These are phyloP conservation scores for Chlorella sp. DNA, from an alignment of 139 green algal genomes.

Conservation along the genomic window DNA sequence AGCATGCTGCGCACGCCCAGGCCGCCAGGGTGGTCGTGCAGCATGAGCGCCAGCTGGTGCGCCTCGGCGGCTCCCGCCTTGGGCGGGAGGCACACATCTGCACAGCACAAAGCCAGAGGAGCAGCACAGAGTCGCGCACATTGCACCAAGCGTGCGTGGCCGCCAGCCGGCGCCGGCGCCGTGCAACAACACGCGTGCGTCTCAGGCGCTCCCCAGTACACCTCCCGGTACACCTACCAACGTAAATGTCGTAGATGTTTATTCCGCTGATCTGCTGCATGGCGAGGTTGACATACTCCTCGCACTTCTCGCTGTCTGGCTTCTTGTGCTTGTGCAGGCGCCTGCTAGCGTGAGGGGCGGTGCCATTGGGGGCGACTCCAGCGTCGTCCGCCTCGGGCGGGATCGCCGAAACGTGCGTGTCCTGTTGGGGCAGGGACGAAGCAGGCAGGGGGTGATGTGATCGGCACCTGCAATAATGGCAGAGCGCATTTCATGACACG, in stretches of 20 bases:
- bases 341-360: too few species aligned
- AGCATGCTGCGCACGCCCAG: constrained; percentile 1
- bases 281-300: constrained; percentile 25
- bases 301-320: constrained; percentile 27
- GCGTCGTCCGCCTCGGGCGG: too few species aligned
- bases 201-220: too few species aligned
- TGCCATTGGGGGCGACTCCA: too few species aligned
- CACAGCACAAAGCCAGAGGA: constrained; percentile 43
- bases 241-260: constrained; percentile 54
- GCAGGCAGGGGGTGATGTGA: too few species aligned
- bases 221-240: not conserved
- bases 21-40: constrained; percentile 17
- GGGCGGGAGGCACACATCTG: constrained; percentile 60
- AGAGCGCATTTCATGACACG: too few species aligned
- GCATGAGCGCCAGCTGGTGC: constrained; percentile 15
- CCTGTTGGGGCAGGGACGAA: too few species aligned
- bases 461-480: too few species aligned
- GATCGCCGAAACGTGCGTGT: too few species aligned
- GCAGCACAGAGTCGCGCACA: not conserved
- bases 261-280: constrained; percentile 49
- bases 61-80: not conserved
- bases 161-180: not conserved
- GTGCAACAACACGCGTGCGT: not conserved
- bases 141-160: not conserved
- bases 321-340: too few species aligned